Evolutionary conservation across 345 rosid species (phyloP).

Genomic region (Bruguiera gymnorhiza): DNA sequence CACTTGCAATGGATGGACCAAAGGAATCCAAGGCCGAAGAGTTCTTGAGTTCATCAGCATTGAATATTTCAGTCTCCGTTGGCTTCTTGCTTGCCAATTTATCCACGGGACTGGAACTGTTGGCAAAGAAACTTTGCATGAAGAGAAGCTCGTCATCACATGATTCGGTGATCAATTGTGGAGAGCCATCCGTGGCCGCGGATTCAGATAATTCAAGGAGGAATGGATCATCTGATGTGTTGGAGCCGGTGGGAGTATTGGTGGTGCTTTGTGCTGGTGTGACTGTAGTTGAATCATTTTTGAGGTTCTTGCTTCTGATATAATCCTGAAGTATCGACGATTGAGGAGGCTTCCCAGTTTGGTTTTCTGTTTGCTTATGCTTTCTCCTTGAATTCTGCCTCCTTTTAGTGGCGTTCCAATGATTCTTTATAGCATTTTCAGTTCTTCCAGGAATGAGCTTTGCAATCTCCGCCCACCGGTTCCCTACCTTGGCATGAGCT

Average conservation of each 20-base stretch:
- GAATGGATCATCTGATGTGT: conserved; percentile 32
- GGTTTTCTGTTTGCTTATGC: conserved; percentile 37
- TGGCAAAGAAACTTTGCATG: conserved; percentile 58
- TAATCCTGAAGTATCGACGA: conserved; percentile 80
- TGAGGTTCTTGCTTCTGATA: conserved; percentile 49
- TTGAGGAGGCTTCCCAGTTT: conserved; percentile 36
- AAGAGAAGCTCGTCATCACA: conserved; percentile 66
- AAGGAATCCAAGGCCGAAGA: too few relatives aligned
- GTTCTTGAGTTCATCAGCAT: too few relatives aligned
- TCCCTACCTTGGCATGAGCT: conserved; percentile 73
- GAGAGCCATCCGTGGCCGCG: conserved; percentile 23
- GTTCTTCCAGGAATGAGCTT: conserved; percentile 79
- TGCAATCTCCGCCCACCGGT: conserved; percentile 95
- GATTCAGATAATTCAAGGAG: conserved; percentile 41
- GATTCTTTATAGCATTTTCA: conserved; percentile 88
- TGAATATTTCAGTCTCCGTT: not conserved
- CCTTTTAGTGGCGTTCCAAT: conserved; percentile 92
- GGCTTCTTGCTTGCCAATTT: conserved; percentile 11
- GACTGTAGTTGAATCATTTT: conserved; percentile 10
- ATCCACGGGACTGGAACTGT: conserved; percentile 26
- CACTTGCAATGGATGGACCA: not conserved
- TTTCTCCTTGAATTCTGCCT: conserved; percentile 72
- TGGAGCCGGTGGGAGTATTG: conserved; percentile 34
- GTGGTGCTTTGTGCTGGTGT: conserved; percentile 16
- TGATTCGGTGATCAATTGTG: conserved; percentile 27